Base-by-base conservation (phyloP, 768 basidiomycete species). In the Coprinopsis sp. region DNA sequence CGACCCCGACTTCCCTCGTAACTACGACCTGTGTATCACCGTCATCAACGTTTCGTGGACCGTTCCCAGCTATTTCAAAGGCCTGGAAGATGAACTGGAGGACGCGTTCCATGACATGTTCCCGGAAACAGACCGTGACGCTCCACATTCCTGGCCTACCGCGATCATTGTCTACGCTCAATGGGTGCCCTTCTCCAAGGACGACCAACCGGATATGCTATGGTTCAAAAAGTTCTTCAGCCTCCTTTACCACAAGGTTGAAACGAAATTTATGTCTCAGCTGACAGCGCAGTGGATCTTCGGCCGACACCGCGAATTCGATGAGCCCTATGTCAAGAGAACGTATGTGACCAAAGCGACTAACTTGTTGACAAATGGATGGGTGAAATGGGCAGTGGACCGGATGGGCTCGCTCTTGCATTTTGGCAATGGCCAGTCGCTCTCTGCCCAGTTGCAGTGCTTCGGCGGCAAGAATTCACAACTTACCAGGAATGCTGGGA, bases 251-350 rank as follows among this genome's bases (percentile, higher is more conserved):
- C n/a, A n/a, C n/a, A n/a, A n/a, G n/a, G n/a, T n/a, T n/a, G n/a
- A 29, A 12, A 31, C 37, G 21, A 47, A 47, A 14, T 45, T 45
- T 22, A 51, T 51, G 50, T 51, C 50, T 8, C 31, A 51, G 30
- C 45, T 51, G 27, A 47, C 45, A n/a, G 44, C 45, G 7, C 19
- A 41, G 11, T 51, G 50, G 50, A 41, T 51, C 31, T 51, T 51
- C 50, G 37, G 45, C 29, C 39, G 33, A 28, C 25, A 23, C 13
- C 50, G 50, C 38, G 50, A 51, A 29, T 51, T 51, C 31, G 30
- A 51, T 14, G 18, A 39, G 1, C 50, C 50, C 18, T 51, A 51
- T 23, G 37, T 47, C 34, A 51, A 51, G 38, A 37, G 50, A n/a
- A 51, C 50, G 29, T 44, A 47, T 23, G 18, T 51, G 23, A 51